A percentile compares a stretch with the other conserved stretches of the same genome.
These are phyloP conservation scores for Stephania japonica DNA, from an alignment of 164 flowering plant genomes.

Conservation along the genomic window DNA sequence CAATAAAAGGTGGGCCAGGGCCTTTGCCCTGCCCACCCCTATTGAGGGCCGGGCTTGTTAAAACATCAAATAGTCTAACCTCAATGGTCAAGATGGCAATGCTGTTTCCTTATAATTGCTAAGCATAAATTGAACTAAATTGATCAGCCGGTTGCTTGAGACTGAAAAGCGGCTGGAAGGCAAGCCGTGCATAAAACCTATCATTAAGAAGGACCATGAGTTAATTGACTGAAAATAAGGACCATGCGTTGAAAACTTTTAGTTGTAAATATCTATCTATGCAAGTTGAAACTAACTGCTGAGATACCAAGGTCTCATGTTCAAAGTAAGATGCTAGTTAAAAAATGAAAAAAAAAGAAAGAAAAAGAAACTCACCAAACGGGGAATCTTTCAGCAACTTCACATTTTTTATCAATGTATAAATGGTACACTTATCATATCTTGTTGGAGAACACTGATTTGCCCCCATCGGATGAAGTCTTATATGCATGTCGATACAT, in stretches of 20 bases:
- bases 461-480: background rate
- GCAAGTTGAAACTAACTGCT: background rate
- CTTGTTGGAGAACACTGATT: background rate
- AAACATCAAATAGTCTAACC: background rate
- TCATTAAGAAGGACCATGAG: background rate
- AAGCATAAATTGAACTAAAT: background rate
- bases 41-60: too few relatives aligned
- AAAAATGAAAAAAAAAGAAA: background rate
- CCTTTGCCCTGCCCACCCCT: too few relatives aligned
- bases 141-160: background rate
- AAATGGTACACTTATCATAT: background rate
- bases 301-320: background rate
- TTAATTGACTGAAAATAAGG: background rate
- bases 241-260: too few relatives aligned
- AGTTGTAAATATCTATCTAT: too few relatives aligned
- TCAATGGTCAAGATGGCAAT: background rate
- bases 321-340: background rate
- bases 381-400: background rate
- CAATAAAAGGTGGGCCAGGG: too few relatives aligned
- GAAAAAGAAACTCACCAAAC: background rate
- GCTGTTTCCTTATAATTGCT: background rate
- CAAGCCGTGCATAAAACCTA: background rate
- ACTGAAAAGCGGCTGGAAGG: background rate
- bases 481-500: background rate
- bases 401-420: background rate